Evolutionary conservation across 257 asterid species (phyloP).

Genomic region (Henckelia pumila): DNA sequence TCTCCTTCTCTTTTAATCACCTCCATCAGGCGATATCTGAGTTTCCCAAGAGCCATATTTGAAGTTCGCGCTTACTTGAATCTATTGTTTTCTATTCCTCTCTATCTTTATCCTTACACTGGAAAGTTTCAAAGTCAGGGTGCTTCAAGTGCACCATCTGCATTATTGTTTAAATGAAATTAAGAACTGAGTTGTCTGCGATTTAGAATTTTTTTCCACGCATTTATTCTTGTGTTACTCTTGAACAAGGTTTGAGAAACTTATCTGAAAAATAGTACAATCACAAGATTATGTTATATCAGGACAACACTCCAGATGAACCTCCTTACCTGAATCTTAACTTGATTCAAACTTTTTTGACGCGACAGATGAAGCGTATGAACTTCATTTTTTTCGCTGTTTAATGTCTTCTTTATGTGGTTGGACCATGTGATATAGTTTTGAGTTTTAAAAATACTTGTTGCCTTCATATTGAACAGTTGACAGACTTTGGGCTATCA

Average conservation of each 20-base stretch:
- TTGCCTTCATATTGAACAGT: conserved; percentile 48
- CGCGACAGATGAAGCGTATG: conserved; percentile 15
- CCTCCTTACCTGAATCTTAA: conserved; percentile 6
- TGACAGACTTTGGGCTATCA: conserved; percentile 98
- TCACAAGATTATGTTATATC: neutral
- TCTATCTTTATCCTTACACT: neutral
- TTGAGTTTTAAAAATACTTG: conserved; percentile 17
- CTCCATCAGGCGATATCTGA: neutral
- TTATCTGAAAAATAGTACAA: neutral
- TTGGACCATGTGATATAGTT: conserved; percentile 9
- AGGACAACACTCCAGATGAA: neutral
- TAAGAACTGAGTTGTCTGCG: neutral
- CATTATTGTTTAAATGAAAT: neutral
- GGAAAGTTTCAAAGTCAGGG: neutral
- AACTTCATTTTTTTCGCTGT: conserved; percentile 17
- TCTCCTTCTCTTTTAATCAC: neutral
- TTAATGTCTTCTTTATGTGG: conserved; percentile 19
- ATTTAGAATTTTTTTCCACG: neutral
- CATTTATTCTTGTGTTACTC: conserved; percentile 9
- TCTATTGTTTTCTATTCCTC: neutral
- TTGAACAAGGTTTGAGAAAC: neutral
- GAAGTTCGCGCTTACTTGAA: neutral
- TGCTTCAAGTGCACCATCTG: neutral
- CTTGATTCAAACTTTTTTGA: neutral
- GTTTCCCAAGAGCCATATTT: neutral